Percentiles rank a stretch among this genome's conserved stretches.
phyloP scores from a whole-genome alignment of 768 basidiomycete genomes.

The Tylopilus subfusipes region DNA sequence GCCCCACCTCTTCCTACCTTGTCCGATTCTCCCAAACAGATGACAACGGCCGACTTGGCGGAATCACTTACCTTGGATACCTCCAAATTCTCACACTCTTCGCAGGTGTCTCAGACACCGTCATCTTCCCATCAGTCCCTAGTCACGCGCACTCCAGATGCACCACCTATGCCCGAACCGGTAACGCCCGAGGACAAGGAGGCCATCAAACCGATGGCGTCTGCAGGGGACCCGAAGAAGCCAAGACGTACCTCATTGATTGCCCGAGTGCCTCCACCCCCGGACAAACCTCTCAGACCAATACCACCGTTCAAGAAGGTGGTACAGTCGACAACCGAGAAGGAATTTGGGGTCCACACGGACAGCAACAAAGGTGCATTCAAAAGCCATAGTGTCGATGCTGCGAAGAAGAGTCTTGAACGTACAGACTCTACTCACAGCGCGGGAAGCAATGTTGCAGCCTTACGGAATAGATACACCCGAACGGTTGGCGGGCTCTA shows the following conservation, averaged over 20 bases:
- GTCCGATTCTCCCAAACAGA: conserved; percentile 22
- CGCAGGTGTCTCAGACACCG: conserved; percentile 4
- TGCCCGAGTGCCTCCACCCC: conserved; percentile 12
- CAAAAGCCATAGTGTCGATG: conserved; percentile 32
- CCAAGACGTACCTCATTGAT: conserved; percentile 24
- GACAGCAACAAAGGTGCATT: conserved; percentile 17
- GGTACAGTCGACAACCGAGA: conserved; percentile 20
- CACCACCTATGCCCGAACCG: background rate
- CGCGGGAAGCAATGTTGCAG: conserved; percentile 60
- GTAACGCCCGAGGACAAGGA: background rate
- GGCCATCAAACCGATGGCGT: background rate
- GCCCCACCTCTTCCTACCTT: conserved; percentile 10
- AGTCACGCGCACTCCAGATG: background rate
- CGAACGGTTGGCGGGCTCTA: conserved; percentile 44
- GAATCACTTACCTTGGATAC: conserved; percentile 4
- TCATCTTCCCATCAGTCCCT: conserved; percentile 4
- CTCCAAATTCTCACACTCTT: conserved; percentile 1
- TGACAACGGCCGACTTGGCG: background rate
- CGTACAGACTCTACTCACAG: conserved; percentile 53
- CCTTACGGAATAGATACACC: conserved; percentile 63
- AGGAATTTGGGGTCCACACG: conserved; percentile 33
- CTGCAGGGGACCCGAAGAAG: conserved; percentile 6
- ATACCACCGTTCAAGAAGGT: conserved; percentile 20
- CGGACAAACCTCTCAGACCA: conserved; percentile 17
- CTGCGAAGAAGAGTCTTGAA: conserved; percentile 38